Percentiles rank a stretch among this genome's conserved stretches.
Evolutionary conservation across 768 basidiomycete species (phyloP).

Genomic region (Scleroderma citrinum): DNA sequence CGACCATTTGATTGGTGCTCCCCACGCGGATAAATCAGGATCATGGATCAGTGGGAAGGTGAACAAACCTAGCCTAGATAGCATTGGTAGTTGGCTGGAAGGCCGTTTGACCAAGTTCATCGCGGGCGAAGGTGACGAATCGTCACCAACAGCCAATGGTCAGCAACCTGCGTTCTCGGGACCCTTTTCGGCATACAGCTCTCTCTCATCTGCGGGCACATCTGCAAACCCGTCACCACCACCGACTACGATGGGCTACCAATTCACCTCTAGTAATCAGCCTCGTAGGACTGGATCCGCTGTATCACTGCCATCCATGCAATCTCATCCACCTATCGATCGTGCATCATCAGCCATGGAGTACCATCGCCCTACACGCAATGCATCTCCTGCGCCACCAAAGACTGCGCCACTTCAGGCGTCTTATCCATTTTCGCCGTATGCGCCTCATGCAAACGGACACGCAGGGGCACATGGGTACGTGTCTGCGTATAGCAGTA

Average conservation of each 20-base stretch:
- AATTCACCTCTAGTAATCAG: conserved; percentile 23
- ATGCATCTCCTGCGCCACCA: conserved; percentile 48
- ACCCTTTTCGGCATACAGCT: conserved; percentile 81
- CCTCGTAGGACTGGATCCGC: conserved; percentile 65
- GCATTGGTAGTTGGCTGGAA: conserved; percentile 88
- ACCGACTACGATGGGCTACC: conserved; percentile 42
- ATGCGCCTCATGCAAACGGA: conserved; percentile 19
- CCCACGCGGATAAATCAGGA: conserved; percentile 66
- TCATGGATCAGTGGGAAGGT: conserved; percentile 89
- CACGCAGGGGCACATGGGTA: conserved; percentile 35
- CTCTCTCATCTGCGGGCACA: conserved; percentile 76
- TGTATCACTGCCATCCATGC: conserved; percentile 48
- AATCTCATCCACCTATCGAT: conserved; percentile 51
- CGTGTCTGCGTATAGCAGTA: conserved; percentile 27
- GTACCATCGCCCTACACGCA: conserved; percentile 47
- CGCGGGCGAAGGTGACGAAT: conserved; percentile 75
- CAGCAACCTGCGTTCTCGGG: conserved; percentile 50
- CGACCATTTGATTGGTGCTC: conserved; percentile 70
- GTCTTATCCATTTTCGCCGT: conserved; percentile 24
- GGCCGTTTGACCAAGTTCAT: conserved; percentile 91
- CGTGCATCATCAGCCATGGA: conserved; percentile 78
- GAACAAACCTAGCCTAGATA: conserved; percentile 86
- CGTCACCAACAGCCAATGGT: conserved; percentile 31
- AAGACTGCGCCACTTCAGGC: conserved; percentile 49
- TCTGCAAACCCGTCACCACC: conserved; percentile 77